Percentiles rank a stretch among this genome's conserved stretches.
These are phyloP conservation scores for Aspergillus hancockii DNA, from an alignment of 495 filamentous ascomycete genomes.

Conservation along the genomic window DNA sequence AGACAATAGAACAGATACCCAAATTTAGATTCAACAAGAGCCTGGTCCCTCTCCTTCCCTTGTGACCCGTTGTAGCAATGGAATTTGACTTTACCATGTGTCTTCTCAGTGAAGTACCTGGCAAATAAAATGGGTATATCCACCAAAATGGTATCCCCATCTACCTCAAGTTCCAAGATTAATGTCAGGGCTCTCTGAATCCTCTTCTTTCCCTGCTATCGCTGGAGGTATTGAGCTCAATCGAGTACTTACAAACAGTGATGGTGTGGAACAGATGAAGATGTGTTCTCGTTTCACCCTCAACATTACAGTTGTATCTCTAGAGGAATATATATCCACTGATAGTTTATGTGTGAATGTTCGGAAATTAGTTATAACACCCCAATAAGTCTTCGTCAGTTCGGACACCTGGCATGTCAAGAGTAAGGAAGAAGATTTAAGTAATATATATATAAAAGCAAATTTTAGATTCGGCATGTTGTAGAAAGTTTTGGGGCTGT, in stretches of 20 bases:
- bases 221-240: constrained; percentile 25
- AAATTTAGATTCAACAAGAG: background rate
- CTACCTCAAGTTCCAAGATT: constrained; percentile 25
- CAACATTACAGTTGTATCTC: constrained; percentile 15
- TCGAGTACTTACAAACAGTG: constrained; percentile 27
- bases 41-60: background rate
- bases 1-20: constrained; percentile 24
- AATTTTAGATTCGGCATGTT: no score
- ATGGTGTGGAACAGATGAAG: constrained; percentile 16
- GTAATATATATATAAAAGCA: no score
- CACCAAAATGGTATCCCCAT: constrained; percentile 20
- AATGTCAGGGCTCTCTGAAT: constrained; percentile 30
- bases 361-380: no score
- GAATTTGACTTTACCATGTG: constrained; percentile 3
- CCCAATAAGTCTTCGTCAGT: no score
- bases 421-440: no score
- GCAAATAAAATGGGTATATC: constrained; percentile 17
- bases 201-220: constrained; percentile 16
- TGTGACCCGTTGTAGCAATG: background rate
- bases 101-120: background rate
- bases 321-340: background rate
- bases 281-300: constrained; percentile 31
- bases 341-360: no score
- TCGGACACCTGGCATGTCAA: no score
- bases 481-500: no score